Evolutionary conservation across 2,329 filamentous ascomycete species (phyloP), one percentile per base, ranked within the genome.

Genomic region (Fusarium algeriense): DNA sequence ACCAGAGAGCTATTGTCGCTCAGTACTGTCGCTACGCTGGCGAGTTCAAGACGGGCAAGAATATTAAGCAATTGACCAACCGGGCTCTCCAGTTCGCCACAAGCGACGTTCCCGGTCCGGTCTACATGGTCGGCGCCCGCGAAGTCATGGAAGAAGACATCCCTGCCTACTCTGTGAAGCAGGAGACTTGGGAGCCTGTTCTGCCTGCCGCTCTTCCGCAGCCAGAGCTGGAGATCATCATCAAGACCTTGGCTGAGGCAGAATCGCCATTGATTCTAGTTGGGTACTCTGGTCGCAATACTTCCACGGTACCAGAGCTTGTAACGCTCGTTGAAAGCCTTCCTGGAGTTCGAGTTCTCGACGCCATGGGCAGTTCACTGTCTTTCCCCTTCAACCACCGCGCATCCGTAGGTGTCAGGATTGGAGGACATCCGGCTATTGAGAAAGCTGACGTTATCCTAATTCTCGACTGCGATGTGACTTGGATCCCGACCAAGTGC

Each of bases 71-170:
- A 82, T 90, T 96, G 80, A 92, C 97, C 67, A 93, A 93, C 76
- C 90, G 93, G 3, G 93, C 93, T 0, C 81, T 97, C 64, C 92
- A 93, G 72, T 97, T 95, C 78, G 92, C 93, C 0, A 91, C 83
- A 62, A 93, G 90, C 50, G 91, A 91, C 58, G 93, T 93, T 0
- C 87, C 90, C 65, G 93, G 93, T 0, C 93, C 94, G 0, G 92
- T 93, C 1, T 96, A 97, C 73, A 83, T 97, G 12, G 88, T 87
- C 52, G 93, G 91, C 2, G 91, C 92, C 4, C 85, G 93, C 66
- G 93, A 97, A 80, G 89, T 93, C 4, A 93, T 97, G 91, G 92
- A 95, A 78, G 90, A 94, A 76, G 93, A 96, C 35, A 90, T 97
- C 54, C 84, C 89, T 71, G 91, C 91, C 0, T 93, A 93, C 76